Percentiles rank a stretch among this genome's conserved stretches.
Conservation (phyloP, 2,329 filamentous ascomycete genomes). For the Fusarium sacchari region DNA sequence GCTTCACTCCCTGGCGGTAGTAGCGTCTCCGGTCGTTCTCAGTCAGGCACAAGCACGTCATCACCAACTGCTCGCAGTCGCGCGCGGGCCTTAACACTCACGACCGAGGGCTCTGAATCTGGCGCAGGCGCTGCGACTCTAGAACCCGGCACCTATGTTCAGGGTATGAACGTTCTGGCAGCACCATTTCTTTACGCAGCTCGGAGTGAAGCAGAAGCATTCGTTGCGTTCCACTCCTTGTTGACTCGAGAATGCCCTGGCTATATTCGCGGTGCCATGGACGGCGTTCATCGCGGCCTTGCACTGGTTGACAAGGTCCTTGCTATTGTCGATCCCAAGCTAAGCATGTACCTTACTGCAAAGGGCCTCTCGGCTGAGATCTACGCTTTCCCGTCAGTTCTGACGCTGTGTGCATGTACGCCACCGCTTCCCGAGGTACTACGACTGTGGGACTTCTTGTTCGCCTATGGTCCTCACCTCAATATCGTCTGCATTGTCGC, state of each 20-base stretch:
- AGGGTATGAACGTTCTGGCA: constrained; percentile 98
- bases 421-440: constrained; percentile 94
- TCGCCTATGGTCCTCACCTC: constrained; percentile 93
- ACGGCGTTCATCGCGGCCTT: constrained; percentile 92
- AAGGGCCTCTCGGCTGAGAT: constrained; percentile 93
- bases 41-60: constrained; percentile 53
- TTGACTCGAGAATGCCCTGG: constrained; percentile 89
- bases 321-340: constrained; percentile 88
- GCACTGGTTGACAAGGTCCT: constrained; percentile 92
- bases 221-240: constrained; percentile 87
- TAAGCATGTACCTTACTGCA: constrained; percentile 83
- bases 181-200: constrained; percentile 96
- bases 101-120: constrained; percentile 71
- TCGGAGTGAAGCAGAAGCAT: constrained; percentile 93
- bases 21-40: constrained; percentile 47
- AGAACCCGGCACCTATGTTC: constrained; percentile 89
- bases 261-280: constrained; percentile 96
- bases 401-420: constrained; percentile 95
- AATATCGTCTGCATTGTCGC: constrained; percentile 98
- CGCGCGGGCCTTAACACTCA: constrained; percentile 67
- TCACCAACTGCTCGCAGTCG: constrained; percentile 61
- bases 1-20: constrained; percentile 48
- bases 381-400: constrained; percentile 94
- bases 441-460: constrained; percentile 94
- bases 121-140: constrained; percentile 61